Evolutionary conservation across 805 yeast species (phyloP), one percentile per base, ranked within the genome.

Genomic region (Priceomyces castillae): DNA sequence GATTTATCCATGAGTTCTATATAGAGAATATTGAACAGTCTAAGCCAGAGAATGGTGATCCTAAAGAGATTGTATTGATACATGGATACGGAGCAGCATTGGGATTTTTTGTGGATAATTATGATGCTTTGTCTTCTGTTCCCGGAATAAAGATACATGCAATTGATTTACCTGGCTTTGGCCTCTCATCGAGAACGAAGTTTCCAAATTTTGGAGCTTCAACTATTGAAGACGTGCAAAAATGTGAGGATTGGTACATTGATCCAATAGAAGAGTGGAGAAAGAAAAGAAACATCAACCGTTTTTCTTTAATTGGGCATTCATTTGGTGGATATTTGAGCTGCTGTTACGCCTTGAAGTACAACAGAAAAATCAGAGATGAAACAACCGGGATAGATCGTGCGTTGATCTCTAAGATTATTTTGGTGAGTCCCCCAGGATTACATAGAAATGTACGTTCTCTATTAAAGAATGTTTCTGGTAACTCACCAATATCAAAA

Each of bases 41-140:
- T 11, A 40, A 49, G 15, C 77, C 85, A 12, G n/a, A 7, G 7
- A 34, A 33, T 36, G 34, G 9, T 19, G 28, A 31, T 18, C 28
- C 15, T 36, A 43, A 40, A n/a, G 86, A 82, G 61, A 62, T 90
- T 18, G 88, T 94, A 2, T 62, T 92, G 48, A 65, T 94, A 3
- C 99, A 92, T 62, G 99, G 99, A 0, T 90, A 89, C 58, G 97
- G 96, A 1, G 96, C 98, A 0, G 87, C 95, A 1, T 76, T 90
- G 11, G 92, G 95, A 19, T 81, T 89, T 42, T 92, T 81, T 53
- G 77, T 83, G 55, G 78, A 84, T 48, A 92, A 87, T 57, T 78
- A 87, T 50, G 77, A 76, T 37, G 53, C 43, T 22, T 60, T 76
- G 23, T 64, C 72, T 6, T 53, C 67, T 4, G 65, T 83, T 7